Conservation (phyloP, 2,329 filamentous ascomycete genomes). For the Ceratocystis harringtonii region DNA sequence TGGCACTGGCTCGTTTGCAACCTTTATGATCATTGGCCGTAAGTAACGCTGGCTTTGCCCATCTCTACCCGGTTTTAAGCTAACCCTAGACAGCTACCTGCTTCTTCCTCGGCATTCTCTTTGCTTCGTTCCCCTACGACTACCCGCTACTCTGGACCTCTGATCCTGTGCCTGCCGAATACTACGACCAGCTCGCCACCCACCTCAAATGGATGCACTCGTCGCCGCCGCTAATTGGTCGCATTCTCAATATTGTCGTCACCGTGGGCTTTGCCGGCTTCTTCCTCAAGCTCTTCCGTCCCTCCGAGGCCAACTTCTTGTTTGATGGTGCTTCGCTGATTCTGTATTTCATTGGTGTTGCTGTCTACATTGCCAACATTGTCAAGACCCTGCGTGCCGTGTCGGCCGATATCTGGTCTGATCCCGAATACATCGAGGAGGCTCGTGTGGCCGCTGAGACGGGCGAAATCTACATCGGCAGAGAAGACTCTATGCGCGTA, state of each 20-base stretch:
- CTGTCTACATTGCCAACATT: constrained; percentile 91
- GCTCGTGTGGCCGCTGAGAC: constrained; percentile 30
- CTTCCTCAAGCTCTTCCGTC: constrained; percentile 86
- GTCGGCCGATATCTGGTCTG: constrained; percentile 49
- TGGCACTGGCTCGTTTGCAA: constrained; percentile 66
- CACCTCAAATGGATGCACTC: constrained; percentile 87
- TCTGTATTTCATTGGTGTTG: constrained; percentile 72
- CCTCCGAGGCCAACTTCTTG: constrained; percentile 84
- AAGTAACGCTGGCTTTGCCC: constrained; percentile 29
- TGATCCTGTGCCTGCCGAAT: constrained; percentile 45
- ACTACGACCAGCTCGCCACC: constrained; percentile 72
- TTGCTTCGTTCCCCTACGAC: constrained; percentile 92
- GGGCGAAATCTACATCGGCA: constrained; percentile 54
- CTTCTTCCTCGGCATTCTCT: constrained; percentile 97
- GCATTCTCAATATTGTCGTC: constrained; percentile 88
- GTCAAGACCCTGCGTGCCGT: constrained; percentile 85
- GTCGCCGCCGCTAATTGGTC: constrained; percentile 78
- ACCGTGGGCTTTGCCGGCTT: constrained; percentile 76
- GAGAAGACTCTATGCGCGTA: constrained; percentile 83
- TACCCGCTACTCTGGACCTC: constrained; percentile 74
- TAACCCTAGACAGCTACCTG: constrained; percentile 49
- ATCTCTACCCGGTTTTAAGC: constrained; percentile 6
- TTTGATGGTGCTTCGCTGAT: constrained; percentile 77
- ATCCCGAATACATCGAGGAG: constrained; percentile 27
- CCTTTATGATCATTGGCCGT: constrained; percentile 94